Conservation (phyloP, 345 rosid species). For the Sisymbrium irio region DNA sequence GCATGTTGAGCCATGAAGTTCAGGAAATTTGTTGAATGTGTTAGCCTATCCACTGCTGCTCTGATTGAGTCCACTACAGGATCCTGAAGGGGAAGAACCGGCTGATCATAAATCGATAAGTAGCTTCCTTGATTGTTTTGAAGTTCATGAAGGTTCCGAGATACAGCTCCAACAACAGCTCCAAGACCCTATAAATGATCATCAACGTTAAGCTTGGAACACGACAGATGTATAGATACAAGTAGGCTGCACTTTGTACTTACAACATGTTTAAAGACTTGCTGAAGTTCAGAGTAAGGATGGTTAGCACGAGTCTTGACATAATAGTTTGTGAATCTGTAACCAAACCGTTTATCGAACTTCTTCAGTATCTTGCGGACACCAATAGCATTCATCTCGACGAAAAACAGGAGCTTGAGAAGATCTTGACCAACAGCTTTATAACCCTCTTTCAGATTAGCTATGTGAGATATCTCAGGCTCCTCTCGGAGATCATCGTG, state of each 20-base stretch:
- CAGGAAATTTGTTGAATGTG: conserved; percentile 83
- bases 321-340: conserved; percentile 83
- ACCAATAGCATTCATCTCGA: conserved; percentile 91
- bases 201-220: background rate
- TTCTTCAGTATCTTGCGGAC: conserved; percentile 93
- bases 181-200: conserved; percentile 65
- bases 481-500: conserved; percentile 58
- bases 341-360: conserved; percentile 91
- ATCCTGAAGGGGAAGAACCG: conserved; percentile 80
- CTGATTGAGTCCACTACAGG: conserved; percentile 76
- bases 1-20: conserved; percentile 92
- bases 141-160: conserved; percentile 96
- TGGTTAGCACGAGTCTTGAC: conserved; percentile 98
- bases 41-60: conserved; percentile 86
- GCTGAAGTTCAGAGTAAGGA: conserved; percentile 96
- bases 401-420: conserved; percentile 71
- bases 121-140: conserved; percentile 92
- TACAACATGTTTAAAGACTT: conserved; percentile 97
- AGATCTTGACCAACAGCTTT: conserved; percentile 76
- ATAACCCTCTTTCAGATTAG: conserved; percentile 61
- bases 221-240: background rate
- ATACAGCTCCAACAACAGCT: conserved; percentile 94
- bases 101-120: conserved; percentile 87
- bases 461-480: conserved; percentile 51
- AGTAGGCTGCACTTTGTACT: background rate